Conservation (phyloP, 2,329 filamentous ascomycete species). For the Apiospora aurea region DNA sequence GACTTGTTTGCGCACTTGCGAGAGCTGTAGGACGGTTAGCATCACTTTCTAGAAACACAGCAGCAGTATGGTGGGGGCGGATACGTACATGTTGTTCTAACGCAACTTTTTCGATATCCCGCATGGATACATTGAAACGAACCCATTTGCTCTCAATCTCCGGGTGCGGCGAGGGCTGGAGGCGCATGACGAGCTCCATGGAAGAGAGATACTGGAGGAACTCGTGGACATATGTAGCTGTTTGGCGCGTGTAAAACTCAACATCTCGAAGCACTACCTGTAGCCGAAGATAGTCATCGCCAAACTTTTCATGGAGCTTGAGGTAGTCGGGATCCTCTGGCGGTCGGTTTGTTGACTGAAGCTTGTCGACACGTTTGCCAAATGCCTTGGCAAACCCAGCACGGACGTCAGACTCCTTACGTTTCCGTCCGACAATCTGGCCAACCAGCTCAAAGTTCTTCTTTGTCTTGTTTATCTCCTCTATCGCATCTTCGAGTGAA, state of each 20-base stretch:
- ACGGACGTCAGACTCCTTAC: slow-evolving; percentile 87
- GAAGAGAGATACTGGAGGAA: slow-evolving; percentile 82
- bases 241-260: slow-evolving; percentile 88
- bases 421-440: slow-evolving; percentile 83
- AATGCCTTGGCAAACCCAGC: slow-evolving; percentile 88
- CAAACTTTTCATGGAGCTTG: slow-evolving; percentile 83
- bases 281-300: slow-evolving; percentile 88
- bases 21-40: slow-evolving; percentile 51
- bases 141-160: slow-evolving; percentile 96
- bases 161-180: slow-evolving; percentile 74
- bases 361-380: slow-evolving; percentile 85
- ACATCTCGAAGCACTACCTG: slow-evolving; percentile 93
- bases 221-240: slow-evolving; percentile 79
- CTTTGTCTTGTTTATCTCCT: slow-evolving; percentile 94
- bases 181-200: slow-evolving; percentile 81
- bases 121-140: slow-evolving; percentile 85
- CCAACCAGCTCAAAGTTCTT: slow-evolving; percentile 93
- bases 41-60: slow-evolving; percentile 13
- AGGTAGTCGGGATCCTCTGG: slow-evolving; percentile 85
- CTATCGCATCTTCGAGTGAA: slow-evolving; percentile 69
- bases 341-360: slow-evolving; percentile 66
- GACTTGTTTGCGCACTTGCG: slow-evolving; percentile 78
- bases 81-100: slow-evolving; percentile 81
- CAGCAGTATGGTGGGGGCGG: slow-evolving; percentile 27
- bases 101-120: slow-evolving; percentile 83